phyloP scores from a whole-genome alignment of 257 asterid genomes.

The Salvia splendens region DNA sequence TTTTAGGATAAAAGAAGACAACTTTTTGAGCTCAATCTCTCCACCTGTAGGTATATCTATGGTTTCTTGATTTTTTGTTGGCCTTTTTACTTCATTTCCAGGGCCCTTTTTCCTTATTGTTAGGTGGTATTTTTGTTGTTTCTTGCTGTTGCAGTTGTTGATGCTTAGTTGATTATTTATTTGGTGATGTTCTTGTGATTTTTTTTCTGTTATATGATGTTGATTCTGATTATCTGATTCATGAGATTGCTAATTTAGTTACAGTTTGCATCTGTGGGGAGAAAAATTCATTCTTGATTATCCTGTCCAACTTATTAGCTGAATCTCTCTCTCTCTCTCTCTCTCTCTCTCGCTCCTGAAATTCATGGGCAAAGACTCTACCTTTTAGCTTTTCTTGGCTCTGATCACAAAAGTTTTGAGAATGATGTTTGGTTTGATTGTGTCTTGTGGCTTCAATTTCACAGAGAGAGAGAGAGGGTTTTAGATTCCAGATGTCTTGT shows the following conservation, averaged over 20 bases:
- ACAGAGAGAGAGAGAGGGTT: neutral
- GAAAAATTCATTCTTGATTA: slow-evolving; percentile 14
- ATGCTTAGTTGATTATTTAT: slow-evolving; percentile 1
- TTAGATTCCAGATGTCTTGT: slow-evolving; percentile 22
- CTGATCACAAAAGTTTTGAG: neutral
- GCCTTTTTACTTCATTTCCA: neutral
- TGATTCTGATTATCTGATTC: slow-evolving; percentile 14
- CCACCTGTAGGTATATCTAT: slow-evolving; percentile 37
- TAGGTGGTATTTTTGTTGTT: neutral
- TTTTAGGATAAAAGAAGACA: slow-evolving; percentile 6
- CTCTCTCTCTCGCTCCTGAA: neutral
- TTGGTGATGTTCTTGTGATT: slow-evolving; percentile 3
- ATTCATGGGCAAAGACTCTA: slow-evolving; percentile 15
- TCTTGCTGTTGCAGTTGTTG: slow-evolving; percentile 8
- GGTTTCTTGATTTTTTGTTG: slow-evolving; percentile 22
- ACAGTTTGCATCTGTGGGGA: slow-evolving; percentile 21
- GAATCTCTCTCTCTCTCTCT: too few relatives aligned
- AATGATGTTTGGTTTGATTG: neutral
- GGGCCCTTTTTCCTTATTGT: neutral
- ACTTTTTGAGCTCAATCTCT: slow-evolving; percentile 29
- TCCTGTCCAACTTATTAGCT: neutral
- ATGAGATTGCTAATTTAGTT: neutral
- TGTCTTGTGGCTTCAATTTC: slow-evolving; percentile 19
- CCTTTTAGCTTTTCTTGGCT: slow-evolving; percentile 15
- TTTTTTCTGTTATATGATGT: slow-evolving; percentile 10